A percentile compares a stretch with the other conserved stretches of the same genome.
Evolutionary conservation across 140 eudicot genomes (phyloP).

Genomic region (Erigeron philadelphicus): DNA sequence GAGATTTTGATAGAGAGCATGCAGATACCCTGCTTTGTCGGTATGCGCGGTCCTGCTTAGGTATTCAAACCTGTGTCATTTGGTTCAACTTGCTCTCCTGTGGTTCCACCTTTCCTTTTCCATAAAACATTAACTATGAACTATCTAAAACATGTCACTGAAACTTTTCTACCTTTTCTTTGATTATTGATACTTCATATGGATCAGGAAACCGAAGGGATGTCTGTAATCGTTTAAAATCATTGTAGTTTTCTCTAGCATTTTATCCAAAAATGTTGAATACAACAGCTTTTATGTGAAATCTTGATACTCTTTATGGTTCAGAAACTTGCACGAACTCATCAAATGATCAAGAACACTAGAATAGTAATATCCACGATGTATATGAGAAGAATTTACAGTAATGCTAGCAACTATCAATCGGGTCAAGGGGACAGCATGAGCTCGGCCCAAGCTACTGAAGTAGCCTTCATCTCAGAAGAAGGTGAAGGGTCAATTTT

Average conservation of each 20-base stretch:
- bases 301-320: conserved; percentile 13
- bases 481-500: conserved; percentile 63
- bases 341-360: conserved; percentile 23
- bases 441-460: conserved; percentile 92
- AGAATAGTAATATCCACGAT: conserved; percentile 9
- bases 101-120: no score
- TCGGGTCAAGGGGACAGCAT: conserved; percentile 58
- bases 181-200: neutral
- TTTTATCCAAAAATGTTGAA: neutral
- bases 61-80: no score
- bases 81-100: no score
- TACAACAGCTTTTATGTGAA: conserved; percentile 11
- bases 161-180: neutral
- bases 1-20: no score
- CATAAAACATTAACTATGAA: no score
- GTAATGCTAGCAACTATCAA: neutral
- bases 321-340: conserved; percentile 18
- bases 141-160: neutral
- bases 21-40: no score
- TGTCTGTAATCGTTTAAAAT: neutral
- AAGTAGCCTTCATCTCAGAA: conserved; percentile 64
- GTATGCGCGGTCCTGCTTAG: no score
- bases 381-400: conserved; percentile 27
- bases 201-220: neutral
- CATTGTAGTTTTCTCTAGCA: neutral